These are phyloP conservation scores for Phytopythium litorale DNA, from an alignment of 352 stramenopile species.

Conservation along the genomic window DNA sequence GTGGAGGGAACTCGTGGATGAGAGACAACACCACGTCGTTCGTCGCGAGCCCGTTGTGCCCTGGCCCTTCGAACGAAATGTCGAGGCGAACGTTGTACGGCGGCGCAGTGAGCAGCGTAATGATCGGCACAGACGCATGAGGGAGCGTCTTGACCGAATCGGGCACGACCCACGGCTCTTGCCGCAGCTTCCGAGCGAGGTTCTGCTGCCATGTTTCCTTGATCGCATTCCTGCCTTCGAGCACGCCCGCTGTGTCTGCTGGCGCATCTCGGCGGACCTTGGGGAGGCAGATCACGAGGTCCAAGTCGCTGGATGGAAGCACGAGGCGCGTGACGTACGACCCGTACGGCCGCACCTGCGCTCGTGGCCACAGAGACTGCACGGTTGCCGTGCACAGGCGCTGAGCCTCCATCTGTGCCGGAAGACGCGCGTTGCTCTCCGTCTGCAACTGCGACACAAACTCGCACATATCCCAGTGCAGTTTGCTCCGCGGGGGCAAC, in stretches of 20 bases:
- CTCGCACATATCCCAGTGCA: constrained; percentile 88
- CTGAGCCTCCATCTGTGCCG: constrained; percentile 72
- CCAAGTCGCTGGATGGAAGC: constrained; percentile 95
- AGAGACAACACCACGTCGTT: constrained; percentile 92
- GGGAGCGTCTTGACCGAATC: constrained; percentile 97
- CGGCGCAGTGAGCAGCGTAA: constrained; percentile 89
- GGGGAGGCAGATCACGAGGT: constrained; percentile 97
- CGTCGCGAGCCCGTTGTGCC: constrained; percentile 95
- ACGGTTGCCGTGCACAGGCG: constrained; percentile 79
- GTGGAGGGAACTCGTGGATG: constrained; percentile 92
- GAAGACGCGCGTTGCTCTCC: constrained; percentile 60
- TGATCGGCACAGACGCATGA: constrained; percentile 96
- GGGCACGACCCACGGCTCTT: constrained; percentile 89
- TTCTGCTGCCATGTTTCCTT: constrained; percentile 98
- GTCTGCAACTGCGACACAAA: constrained; percentile 78
- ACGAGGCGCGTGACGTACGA: constrained; percentile 95
- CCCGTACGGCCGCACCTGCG: constrained; percentile 96
- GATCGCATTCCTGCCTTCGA: constrained; percentile 98
- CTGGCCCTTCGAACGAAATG: constrained; percentile 96
- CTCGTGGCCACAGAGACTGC: constrained; percentile 91
- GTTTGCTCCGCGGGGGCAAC: constrained; percentile 75
- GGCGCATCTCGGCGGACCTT: constrained; percentile 95
- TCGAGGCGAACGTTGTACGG: constrained; percentile 89
- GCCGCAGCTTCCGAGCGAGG: constrained; percentile 92
- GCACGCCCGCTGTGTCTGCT: constrained; percentile 91